phyloP scores from a whole-genome alignment of 2,329 filamentous ascomycete species.

The Pyrenophora graminea region DNA sequence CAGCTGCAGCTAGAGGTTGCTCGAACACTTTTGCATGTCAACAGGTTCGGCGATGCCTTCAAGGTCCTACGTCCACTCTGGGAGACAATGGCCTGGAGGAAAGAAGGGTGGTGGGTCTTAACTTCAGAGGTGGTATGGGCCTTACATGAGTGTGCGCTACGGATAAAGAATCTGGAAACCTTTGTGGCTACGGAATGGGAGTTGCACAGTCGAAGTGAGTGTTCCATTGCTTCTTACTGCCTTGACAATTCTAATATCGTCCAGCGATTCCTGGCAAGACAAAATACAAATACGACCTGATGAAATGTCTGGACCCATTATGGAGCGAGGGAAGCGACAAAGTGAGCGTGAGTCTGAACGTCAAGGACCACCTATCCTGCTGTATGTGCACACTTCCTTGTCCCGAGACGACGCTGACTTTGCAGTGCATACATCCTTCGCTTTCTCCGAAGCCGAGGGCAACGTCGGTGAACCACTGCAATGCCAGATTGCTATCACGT shows the following conservation, averaged over 20 bases:
- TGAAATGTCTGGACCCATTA: conserved; percentile 51
- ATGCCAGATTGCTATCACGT: conserved; percentile 60
- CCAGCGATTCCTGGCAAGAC: conserved; percentile 39
- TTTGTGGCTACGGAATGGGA: conserved; percentile 63
- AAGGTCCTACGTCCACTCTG: conserved; percentile 59
- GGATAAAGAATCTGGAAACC: conserved; percentile 52
- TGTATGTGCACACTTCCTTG: conserved; percentile 47
- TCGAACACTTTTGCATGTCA: conserved; percentile 57
- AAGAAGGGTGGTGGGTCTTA: conserved; percentile 62
- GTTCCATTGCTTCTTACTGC: background rate
- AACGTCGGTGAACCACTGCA: conserved; percentile 63
- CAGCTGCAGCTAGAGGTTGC: conserved; percentile 60
- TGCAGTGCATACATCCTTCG: conserved; percentile 55
- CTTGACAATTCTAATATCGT: conserved; percentile 13
- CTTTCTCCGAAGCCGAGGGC: conserved; percentile 59
- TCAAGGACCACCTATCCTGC: conserved; percentile 55
- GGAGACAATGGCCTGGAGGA: conserved; percentile 62
- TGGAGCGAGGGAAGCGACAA: conserved; percentile 43
- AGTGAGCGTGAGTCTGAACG: conserved; percentile 52
- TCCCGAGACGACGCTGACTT: conserved; percentile 37
- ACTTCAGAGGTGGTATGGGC: conserved; percentile 59
- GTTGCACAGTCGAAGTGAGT: conserved; percentile 47
- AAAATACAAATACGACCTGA: conserved; percentile 52
- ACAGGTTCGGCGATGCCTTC: conserved; percentile 57
- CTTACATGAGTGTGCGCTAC: conserved; percentile 58